Evolutionary conservation across 2,329 filamentous ascomycete species (phyloP).

Genomic region (Ramularia collo-cygni): DNA sequence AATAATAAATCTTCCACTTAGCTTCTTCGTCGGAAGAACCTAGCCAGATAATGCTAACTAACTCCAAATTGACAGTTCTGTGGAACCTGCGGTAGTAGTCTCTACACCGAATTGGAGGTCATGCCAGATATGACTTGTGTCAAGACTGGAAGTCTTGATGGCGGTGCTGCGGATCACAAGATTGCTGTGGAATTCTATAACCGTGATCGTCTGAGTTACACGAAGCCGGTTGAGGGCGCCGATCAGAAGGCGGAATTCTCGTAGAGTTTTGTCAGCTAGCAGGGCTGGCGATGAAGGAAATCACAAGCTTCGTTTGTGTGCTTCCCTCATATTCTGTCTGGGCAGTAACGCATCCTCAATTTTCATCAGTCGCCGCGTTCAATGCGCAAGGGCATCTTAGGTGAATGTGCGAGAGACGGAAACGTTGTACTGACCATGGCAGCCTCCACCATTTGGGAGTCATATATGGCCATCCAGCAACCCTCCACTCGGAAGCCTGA

Average conservation of each 20-base stretch:
- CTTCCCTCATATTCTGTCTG: no score
- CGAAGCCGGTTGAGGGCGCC: slow-evolving; percentile 38
- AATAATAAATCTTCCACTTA: background rate
- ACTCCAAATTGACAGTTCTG: slow-evolving; percentile 38
- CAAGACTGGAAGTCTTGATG: slow-evolving; percentile 48
- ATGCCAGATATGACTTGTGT: slow-evolving; percentile 46
- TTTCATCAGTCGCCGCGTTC: no score
- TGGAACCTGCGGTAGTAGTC: slow-evolving; percentile 43
- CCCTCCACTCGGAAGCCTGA: no score
- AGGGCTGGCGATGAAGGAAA: background rate
- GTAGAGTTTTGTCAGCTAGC: slow-evolving; percentile 1
- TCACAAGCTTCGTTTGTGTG: no score
- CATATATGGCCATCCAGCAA: no score
- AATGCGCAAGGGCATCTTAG: no score
- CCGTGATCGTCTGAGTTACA: slow-evolving; percentile 44
- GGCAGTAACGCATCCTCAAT: no score
- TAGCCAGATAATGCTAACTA: background rate
- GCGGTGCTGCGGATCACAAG: slow-evolving; percentile 39
- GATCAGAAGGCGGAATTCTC: slow-evolving; percentile 40
- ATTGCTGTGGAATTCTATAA: slow-evolving; percentile 49
- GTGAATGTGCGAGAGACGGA: no score
- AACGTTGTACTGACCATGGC: no score
- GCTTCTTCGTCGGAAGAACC: background rate
- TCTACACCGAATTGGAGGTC: slow-evolving; percentile 48
- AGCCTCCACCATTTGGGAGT: no score